phyloP scores from a whole-genome alignment of 73 alveolate species.

The Paramecium bursaria region DNA sequence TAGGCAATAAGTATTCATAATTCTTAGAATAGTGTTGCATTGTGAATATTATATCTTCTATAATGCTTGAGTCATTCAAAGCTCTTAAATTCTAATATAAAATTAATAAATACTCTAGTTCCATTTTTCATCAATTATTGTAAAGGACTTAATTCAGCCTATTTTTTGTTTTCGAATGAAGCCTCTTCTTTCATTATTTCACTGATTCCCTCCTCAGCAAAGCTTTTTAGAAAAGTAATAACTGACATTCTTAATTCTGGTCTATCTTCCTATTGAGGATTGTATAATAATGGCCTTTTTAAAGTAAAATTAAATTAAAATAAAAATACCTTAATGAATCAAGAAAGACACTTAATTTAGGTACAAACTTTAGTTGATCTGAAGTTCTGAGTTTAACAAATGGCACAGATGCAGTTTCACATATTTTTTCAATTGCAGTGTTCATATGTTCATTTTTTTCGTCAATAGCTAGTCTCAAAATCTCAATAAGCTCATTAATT shows the following conservation, averaged over 20 bases:
- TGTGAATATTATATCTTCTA: conserved; percentile 65
- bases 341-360: conserved; percentile 52
- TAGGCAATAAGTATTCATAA: conserved; percentile 66
- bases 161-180: not conserved
- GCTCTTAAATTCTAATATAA: conserved; percentile 59
- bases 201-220: conserved; percentile 69
- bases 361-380: conserved; percentile 68
- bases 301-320: not conserved
- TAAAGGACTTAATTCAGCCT: conserved; percentile 53
- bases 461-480: conserved; percentile 56
- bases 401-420: conserved; percentile 69
- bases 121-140: conserved; percentile 58
- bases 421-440: conserved; percentile 66
- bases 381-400: conserved; percentile 63
- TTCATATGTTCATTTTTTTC: conserved; percentile 57
- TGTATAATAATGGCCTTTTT: conserved; percentile 51
- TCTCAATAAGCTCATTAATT: conserved; percentile 55
- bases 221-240: conserved; percentile 62
- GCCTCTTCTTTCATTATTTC: conserved; percentile 66
- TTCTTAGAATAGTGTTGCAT: conserved; percentile 66
- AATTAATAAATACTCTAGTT: conserved; percentile 20
- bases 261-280: conserved; percentile 54
- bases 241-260: conserved; percentile 64
- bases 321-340: conserved; percentile 40
- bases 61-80: conserved; percentile 51